phyloP scores from a whole-genome alignment of 1,139 yeast species.

The Zygoascus sp. region DNA sequence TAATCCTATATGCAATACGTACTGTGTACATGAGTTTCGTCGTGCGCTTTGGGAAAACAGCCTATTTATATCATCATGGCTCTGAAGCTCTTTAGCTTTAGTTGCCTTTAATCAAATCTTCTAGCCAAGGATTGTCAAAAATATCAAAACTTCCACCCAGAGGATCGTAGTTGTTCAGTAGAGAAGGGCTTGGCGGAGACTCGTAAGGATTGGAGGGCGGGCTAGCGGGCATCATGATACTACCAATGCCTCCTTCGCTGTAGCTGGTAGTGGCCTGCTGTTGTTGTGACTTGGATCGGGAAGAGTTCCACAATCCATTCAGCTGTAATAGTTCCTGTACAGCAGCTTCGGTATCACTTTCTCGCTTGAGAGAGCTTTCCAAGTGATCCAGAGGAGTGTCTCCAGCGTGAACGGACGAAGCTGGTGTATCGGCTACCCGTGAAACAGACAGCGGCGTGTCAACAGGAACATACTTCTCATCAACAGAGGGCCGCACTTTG shows the following conservation, averaged over 20 bases:
- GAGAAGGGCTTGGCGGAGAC: not conserved
- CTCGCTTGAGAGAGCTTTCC: not conserved
- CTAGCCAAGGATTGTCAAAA: conserved; percentile 8
- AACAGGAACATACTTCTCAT: not conserved
- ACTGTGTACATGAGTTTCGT: not conserved
- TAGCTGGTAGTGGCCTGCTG: not conserved
- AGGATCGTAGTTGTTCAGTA: not conserved
- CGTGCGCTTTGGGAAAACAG: not conserved
- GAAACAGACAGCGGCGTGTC: not conserved
- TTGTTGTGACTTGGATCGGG: not conserved
- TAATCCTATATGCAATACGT: not conserved
- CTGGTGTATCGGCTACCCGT: not conserved
- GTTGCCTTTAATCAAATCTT: conserved; percentile 1
- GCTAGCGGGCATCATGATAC: not conserved
- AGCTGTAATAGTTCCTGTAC: conserved; percentile 3
- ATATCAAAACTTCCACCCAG: not conserved
- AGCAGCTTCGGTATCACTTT: conserved; percentile 3
- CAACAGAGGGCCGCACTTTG: not conserved
- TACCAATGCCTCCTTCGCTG: conserved; percentile 2
- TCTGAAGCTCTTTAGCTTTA: not conserved
- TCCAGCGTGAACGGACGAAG: not conserved
- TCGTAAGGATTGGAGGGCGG: not conserved
- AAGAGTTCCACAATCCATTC: conserved; percentile 10
- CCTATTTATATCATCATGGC: not conserved
- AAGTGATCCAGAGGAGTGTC: not conserved